Evolutionary conservation across 2,329 filamentous ascomycete species (phyloP).

Genomic region (Aureobasidium vineae): DNA sequence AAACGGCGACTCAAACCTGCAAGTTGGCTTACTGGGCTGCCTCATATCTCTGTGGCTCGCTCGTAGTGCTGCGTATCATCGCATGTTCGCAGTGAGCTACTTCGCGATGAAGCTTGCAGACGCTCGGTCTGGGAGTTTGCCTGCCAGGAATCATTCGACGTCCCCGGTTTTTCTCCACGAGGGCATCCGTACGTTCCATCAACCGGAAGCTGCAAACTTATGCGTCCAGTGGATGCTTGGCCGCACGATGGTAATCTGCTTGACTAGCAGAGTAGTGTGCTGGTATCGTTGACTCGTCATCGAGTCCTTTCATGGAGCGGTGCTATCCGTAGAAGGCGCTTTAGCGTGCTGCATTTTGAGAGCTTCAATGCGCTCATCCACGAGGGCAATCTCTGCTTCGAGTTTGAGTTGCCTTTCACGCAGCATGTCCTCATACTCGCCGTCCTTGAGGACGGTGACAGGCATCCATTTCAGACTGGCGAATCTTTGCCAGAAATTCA

Average conservation of each 20-base stretch:
- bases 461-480: conserved; percentile 68
- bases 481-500: conserved; percentile 49
- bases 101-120: too few relatives aligned
- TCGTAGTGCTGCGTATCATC: too few relatives aligned
- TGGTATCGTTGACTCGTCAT: not conserved
- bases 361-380: conserved; percentile 70
- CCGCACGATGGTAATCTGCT: not conserved
- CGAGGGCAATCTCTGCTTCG: conserved; percentile 72
- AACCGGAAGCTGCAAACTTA: not conserved
- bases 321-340: not conserved
- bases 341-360: conserved; percentile 35
- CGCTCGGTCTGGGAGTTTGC: too few relatives aligned
- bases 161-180: too few relatives aligned
- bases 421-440: conserved; percentile 70
- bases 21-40: not conserved
- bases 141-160: too few relatives aligned
- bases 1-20: not conserved
- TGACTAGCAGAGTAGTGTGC: not conserved
- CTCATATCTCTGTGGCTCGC: too few relatives aligned
- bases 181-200: too few relatives aligned
- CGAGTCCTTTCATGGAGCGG: not conserved
- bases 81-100: too few relatives aligned
- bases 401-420: conserved; percentile 67
- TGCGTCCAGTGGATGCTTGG: not conserved
- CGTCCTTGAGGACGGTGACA: conserved; percentile 66